These are phyloP conservation scores for Candida parachauliodes DNA, from an alignment of 805 yeast species.

Conservation along the genomic window DNA sequence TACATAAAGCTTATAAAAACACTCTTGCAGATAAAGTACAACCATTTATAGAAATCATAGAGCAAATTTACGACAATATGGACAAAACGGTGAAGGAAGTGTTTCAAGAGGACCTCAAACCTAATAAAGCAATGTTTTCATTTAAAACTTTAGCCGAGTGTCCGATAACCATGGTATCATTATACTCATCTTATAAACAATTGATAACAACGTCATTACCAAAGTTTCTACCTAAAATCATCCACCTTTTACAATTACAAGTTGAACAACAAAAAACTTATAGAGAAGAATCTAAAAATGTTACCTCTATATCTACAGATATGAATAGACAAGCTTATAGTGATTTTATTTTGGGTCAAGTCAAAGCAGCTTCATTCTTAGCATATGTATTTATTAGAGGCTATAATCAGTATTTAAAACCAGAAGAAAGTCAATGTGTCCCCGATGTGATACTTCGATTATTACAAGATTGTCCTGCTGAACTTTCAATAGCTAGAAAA, in stretches of 20 bases:
- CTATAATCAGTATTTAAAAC: constrained; percentile 53
- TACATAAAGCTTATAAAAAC: constrained; percentile 80
- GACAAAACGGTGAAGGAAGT: constrained; percentile 63
- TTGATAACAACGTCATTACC: constrained; percentile 70
- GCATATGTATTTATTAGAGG: constrained; percentile 91
- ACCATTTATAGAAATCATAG: constrained; percentile 73
- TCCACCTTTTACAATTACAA: constrained; percentile 68
- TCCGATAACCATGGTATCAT: constrained; percentile 92
- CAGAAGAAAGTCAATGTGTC: constrained; percentile 49
- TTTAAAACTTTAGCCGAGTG: constrained; percentile 94
- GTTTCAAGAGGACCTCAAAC: constrained; percentile 41
- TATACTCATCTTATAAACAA: constrained; percentile 82
- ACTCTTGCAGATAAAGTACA: constrained; percentile 66
- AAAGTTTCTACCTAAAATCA: constrained; percentile 74
- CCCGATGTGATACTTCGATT: constrained; percentile 86
- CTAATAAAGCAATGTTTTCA: constrained; percentile 68
- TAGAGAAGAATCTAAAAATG: constrained; percentile 46
- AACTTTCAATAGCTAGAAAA: constrained; percentile 84
- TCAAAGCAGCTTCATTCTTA: constrained; percentile 90
- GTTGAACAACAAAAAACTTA: constrained; percentile 66
- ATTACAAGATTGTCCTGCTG: constrained; percentile 93
- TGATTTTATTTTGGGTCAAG: constrained; percentile 89
- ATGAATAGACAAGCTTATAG: constrained; percentile 80
- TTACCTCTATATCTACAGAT: constrained; percentile 69
- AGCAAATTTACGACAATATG: constrained; percentile 74